phyloP scores from a whole-genome alignment of 371 early-diverging fungal species.

The Mortierella sp. region DNA sequence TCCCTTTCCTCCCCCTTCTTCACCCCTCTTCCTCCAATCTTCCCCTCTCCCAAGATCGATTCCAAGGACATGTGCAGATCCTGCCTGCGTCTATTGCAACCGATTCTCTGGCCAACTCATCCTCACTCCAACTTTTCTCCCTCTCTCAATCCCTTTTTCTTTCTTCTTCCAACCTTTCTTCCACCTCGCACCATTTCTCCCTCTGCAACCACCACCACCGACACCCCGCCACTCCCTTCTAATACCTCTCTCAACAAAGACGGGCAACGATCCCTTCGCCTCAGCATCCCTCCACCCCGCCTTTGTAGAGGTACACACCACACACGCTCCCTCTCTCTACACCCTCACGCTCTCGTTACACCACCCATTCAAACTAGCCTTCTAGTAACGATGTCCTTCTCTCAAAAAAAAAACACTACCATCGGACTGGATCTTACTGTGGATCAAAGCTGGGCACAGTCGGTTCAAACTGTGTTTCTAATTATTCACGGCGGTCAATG shows the following conservation, averaged over 20 bases:
- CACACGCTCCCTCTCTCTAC: too few species aligned
- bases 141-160: conserved; percentile 13
- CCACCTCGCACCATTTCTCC: not conserved
- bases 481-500: not conserved
- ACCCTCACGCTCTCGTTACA: not conserved
- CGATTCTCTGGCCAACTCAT: not conserved
- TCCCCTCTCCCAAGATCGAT: not conserved
- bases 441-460: not conserved
- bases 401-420: not conserved
- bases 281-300: not conserved
- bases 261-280: not conserved
- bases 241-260: not conserved
- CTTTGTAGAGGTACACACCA: not conserved
- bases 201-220: not conserved
- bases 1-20: not conserved
- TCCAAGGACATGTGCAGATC: conserved; percentile 12
- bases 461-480: not conserved
- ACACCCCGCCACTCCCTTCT: not conserved
- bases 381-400: not conserved
- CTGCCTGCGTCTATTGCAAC: conserved; percentile 11
- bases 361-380: not conserved
- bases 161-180: conserved; percentile 10
- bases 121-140: conserved; percentile 5
- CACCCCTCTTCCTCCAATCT: not conserved
- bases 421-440: not conserved